phyloP scores from a whole-genome alignment of 1,284 basidiomycete genomes.

The Golubevia pallescens region DNA sequence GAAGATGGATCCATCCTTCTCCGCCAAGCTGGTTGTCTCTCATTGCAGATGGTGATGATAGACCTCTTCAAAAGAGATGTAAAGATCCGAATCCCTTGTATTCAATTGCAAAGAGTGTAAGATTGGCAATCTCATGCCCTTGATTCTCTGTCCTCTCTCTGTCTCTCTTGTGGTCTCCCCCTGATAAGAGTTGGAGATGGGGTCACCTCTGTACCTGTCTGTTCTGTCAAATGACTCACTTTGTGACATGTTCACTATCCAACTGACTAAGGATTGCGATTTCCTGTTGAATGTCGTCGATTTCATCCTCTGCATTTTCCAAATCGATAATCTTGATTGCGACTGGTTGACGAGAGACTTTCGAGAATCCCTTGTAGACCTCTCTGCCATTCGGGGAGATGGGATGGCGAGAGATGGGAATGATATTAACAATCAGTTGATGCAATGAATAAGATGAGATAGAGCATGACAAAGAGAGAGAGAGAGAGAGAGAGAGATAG shows the following conservation, averaged over 20 bases:
- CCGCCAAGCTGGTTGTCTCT: too few species aligned
- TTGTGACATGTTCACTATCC: slow-evolving; percentile 93
- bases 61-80: too few species aligned
- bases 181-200: too few species aligned
- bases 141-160: too few species aligned
- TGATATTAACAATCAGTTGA: neutral
- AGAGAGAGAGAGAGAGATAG: too few species aligned
- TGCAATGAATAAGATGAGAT: neutral
- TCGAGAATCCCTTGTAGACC: slow-evolving; percentile 57
- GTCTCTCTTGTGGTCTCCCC: too few species aligned
- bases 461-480: neutral
- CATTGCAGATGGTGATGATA: too few species aligned
- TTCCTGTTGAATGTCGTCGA: slow-evolving; percentile 98
- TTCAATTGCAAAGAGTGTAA: too few species aligned
- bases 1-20: too few species aligned
- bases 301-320: slow-evolving; percentile 98
- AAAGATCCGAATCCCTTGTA: too few species aligned
- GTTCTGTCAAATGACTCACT: slow-evolving; percentile 66
- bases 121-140: too few species aligned
- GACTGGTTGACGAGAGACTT: slow-evolving; percentile 39
- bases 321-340: slow-evolving; percentile 97
- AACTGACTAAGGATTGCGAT: slow-evolving; percentile 98
- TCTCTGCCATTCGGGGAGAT: slow-evolving; percentile 40
- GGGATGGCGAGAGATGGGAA: neutral
- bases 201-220: neutral